Evolutionary conservation across 1,284 basidiomycete genomes (phyloP), one percentile per base, ranked within the genome.

Genomic region (Athelia sp.): DNA sequence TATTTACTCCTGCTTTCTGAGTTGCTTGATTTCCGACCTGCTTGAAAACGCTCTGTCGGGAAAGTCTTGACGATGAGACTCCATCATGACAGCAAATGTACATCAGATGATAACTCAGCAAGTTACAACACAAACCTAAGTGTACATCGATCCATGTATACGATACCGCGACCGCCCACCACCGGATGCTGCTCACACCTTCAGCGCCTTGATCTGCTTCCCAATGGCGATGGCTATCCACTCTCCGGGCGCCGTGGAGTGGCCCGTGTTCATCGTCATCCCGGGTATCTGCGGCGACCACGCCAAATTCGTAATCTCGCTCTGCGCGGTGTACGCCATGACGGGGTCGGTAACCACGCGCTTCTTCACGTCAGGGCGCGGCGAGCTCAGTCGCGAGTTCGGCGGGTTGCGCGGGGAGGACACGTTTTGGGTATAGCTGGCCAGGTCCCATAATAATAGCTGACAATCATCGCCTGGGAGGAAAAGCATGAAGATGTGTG

Each of bases 221-320:
- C 93, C 93, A 58, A 84, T 87, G 43, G 91, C 85, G 56, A 93
- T 82, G 8, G 88, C 93, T n/a, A 98, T 68, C 90, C 91, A 96
- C 66, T 96, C 92, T 10, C 92, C 91, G 0, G 83, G 78, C 22
- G 75, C 76, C 1, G 84, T 88, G 54, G 81, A 79, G 56, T 84
- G 81, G 11, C 87, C 87, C 2, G 77, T 81, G 53, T 80, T 81
- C 78, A 87, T 82, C 49, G 79, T 73, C 77, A 89, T 79, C 11
- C 81, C 82, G 52, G 78, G 76, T 56, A 91, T 88, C 56, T 79
- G 78, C 26, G 87, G 88, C 24, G 87, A 90, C 88, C 93, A 97
- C 3, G 90, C 89, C 19, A 97, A 69, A 59, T 91, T 93, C 43
- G 88, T 90, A 55, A 97, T 82, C 70, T 93, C 93, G 47, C 73